These are phyloP conservation scores for Dioscorea alata DNA, from an alignment of 106 monocot genomes.

Conservation along the genomic window DNA sequence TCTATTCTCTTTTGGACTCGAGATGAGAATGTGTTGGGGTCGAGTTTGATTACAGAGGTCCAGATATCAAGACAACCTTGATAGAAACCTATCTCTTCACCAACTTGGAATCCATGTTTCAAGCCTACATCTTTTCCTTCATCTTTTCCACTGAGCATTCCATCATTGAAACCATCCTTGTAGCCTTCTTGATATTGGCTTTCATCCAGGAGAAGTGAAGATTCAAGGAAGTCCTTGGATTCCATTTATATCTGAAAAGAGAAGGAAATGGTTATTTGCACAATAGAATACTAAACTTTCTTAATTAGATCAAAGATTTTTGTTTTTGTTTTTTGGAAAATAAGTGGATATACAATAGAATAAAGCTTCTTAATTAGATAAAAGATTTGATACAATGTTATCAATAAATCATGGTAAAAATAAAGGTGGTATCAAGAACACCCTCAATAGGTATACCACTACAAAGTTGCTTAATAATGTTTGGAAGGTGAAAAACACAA, in stretches of 20 bases:
- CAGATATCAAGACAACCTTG: conserved; percentile 59
- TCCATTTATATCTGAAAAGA: conserved; percentile 20
- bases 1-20: conserved; percentile 47
- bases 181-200: conserved; percentile 49
- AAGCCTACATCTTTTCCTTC: conserved; percentile 67
- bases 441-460: too few species aligned
- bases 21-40: conserved; percentile 37
- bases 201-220: conserved; percentile 56
- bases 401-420: too few species aligned
- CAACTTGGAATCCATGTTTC: conserved; percentile 51
- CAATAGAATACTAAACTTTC: too few species aligned
- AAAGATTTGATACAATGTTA: too few species aligned
- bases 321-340: too few species aligned
- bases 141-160: conserved; percentile 44
- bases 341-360: too few species aligned
- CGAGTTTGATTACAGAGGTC: conserved; percentile 34
- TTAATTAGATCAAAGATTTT: too few species aligned
- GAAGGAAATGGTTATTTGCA: too few species aligned
- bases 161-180: conserved; percentile 59
- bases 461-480: too few species aligned
- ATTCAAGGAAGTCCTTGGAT: conserved; percentile 47
- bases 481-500: too few species aligned
- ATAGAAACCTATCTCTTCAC: conserved; percentile 78
- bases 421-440: too few species aligned
- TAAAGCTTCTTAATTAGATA: too few species aligned